phyloP scores from a whole-genome alignment of 306 rosid genomes.

The Comarum palustre region DNA sequence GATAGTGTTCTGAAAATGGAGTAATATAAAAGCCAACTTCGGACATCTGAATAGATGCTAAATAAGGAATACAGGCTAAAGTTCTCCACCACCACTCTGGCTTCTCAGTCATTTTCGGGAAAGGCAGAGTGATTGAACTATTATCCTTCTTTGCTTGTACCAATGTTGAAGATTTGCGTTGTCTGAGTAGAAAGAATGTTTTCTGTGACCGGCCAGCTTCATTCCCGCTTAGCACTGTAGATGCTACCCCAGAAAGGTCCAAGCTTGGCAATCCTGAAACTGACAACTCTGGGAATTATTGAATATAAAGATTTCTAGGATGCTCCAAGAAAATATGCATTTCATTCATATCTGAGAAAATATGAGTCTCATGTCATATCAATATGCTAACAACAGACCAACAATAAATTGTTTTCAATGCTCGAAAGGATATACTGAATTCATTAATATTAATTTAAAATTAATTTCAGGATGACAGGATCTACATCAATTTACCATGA shows the following conservation, averaged over 20 bases:
- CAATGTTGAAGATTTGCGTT: constrained; percentile 25
- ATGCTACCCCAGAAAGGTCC: constrained; percentile 31
- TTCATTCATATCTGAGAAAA: not conserved
- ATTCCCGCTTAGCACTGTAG: constrained; percentile 29
- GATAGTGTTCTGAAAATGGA: constrained; percentile 51
- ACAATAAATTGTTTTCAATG: not conserved
- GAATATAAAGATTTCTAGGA: constrained; percentile 11
- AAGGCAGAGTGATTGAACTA: constrained; percentile 45
- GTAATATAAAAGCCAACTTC: constrained; percentile 58
- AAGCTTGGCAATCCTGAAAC: constrained; percentile 42
- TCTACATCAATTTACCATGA: not conserved
- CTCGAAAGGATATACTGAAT: not conserved
- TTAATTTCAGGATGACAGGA: not conserved
- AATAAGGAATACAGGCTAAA: constrained; percentile 70
- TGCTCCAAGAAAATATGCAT: not conserved
- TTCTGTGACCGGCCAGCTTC: constrained; percentile 25
- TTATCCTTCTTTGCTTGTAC: constrained; percentile 49
- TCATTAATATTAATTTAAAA: not conserved
- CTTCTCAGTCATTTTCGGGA: constrained; percentile 54
- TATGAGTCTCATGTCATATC: not conserved
- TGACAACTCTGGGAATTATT: not conserved
- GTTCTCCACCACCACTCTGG: constrained; percentile 97
- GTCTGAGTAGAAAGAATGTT: constrained; percentile 25
- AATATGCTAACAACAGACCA: not conserved
- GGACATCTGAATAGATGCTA: constrained; percentile 64